Percentiles rank a stretch among this genome's conserved stretches.
Conservation (phyloP, 2,329 filamentous ascomycete genomes). For the Colletotrichum coccodes region DNA sequence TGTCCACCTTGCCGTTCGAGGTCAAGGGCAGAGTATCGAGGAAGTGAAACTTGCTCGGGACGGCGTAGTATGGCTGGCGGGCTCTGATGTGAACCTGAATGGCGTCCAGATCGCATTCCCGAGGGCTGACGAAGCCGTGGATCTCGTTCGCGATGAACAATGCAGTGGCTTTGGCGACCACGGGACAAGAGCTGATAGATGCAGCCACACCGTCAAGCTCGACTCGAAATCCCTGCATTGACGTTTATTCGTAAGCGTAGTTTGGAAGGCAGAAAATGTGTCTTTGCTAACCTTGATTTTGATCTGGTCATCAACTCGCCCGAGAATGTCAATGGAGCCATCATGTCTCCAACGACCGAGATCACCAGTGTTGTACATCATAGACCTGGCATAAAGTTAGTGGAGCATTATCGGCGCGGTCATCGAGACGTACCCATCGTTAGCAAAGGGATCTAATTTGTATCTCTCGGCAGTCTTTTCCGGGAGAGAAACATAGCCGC, state of each 20-base stretch:
- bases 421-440: slow-evolving; percentile 55
- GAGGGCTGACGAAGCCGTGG: slow-evolving; percentile 56
- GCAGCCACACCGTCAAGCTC: slow-evolving; percentile 67
- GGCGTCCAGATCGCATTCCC: slow-evolving; percentile 43
- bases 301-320: slow-evolving; percentile 68
- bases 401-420: accelerated
- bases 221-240: slow-evolving; percentile 66
- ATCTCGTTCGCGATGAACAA: slow-evolving; percentile 58
- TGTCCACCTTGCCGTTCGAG: slow-evolving; percentile 67
- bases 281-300: slow-evolving; percentile 53
- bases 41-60: slow-evolving; percentile 57
- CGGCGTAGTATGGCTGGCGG: slow-evolving; percentile 64
- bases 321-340: slow-evolving; percentile 64
- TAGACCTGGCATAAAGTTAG: slow-evolving; percentile 42
- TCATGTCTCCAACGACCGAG: slow-evolving; percentile 64
- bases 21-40: slow-evolving; percentile 59
- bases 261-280: no score
- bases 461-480: slow-evolving; percentile 62
- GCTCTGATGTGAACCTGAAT: slow-evolving; percentile 49
- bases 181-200: slow-evolving; percentile 55
- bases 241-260: no score
- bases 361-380: slow-evolving; percentile 71
- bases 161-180: slow-evolving; percentile 57
- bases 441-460: slow-evolving; percentile 59
- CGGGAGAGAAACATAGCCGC: slow-evolving; percentile 64